Conservation (phyloP, 23 red algal genomes). For the Cyanidium caldarium region DNA sequence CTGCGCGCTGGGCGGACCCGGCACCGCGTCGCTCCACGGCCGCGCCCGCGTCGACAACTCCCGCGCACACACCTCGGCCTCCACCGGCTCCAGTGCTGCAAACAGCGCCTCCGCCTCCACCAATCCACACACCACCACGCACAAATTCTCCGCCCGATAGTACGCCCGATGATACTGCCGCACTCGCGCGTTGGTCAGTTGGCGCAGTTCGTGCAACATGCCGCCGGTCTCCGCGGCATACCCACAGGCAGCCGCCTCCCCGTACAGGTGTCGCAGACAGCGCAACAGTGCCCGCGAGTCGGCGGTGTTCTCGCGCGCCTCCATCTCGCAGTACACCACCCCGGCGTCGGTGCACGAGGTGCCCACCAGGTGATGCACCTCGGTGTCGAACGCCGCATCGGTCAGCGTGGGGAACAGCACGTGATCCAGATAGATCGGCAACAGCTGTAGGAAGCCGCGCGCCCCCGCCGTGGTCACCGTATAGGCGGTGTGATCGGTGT, state of each 20-base stretch:
- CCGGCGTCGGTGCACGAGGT: slow-evolving; percentile 58
- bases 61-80: background rate
- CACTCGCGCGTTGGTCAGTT: slow-evolving; percentile 54
- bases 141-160: slow-evolving; percentile 66
- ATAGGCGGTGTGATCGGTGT: slow-evolving; percentile 73
- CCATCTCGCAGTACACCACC: slow-evolving; percentile 95
- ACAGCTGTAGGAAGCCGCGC: slow-evolving; percentile 43
- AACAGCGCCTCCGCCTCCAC: background rate
- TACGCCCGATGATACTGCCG: slow-evolving; percentile 45
- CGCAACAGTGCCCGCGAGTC: slow-evolving; percentile 10
- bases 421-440: slow-evolving; percentile 73
- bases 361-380: slow-evolving; percentile 60
- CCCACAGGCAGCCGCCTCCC: slow-evolving; percentile 21
- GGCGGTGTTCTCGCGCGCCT: slow-evolving; percentile 68
- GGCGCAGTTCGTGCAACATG: slow-evolving; percentile 28
- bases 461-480: slow-evolving; percentile 63
- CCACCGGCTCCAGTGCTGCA: background rate
- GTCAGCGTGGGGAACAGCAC: slow-evolving; percentile 46
- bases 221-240: slow-evolving; percentile 53
- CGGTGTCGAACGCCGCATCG: slow-evolving; percentile 44
- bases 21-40: background rate
- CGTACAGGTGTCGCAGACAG: slow-evolving; percentile 20
- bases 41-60: background rate
- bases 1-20: background rate
- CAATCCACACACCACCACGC: slow-evolving; percentile 45